These are phyloP conservation scores for Trematosphaeria pertusa DNA, from an alignment of 2,329 filamentous ascomycete genomes.

Conservation along the genomic window DNA sequence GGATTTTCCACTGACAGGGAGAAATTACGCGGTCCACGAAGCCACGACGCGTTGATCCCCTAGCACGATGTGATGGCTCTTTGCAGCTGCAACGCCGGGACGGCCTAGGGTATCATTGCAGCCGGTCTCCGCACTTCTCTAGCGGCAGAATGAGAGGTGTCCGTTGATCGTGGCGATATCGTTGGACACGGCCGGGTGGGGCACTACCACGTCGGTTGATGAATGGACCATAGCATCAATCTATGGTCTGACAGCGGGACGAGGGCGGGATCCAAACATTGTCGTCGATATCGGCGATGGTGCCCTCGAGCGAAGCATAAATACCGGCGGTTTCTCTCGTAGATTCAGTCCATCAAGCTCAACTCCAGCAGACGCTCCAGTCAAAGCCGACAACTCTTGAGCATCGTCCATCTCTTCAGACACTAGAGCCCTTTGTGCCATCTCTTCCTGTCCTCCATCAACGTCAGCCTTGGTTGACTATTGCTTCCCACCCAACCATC, in stretches of 20 bases:
- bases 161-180: slow-evolving; percentile 52
- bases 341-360: slow-evolving; percentile 37
- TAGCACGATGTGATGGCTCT: slow-evolving; percentile 51
- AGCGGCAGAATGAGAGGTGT: slow-evolving; percentile 53
- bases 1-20: slow-evolving; percentile 47
- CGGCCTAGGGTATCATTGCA: slow-evolving; percentile 55
- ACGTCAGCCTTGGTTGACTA: slow-evolving; percentile 18
- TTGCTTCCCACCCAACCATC: slow-evolving; percentile 40
- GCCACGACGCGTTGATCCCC: slow-evolving; percentile 53
- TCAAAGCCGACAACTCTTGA: slow-evolving; percentile 32
- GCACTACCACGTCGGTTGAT: slow-evolving; percentile 50
- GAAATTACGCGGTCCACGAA: slow-evolving; percentile 53
- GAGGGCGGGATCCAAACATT: slow-evolving; percentile 34
- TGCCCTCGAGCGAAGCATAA: slow-evolving; percentile 46
- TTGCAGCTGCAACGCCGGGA: slow-evolving; percentile 52
- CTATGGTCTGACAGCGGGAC: slow-evolving; percentile 43
- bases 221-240: slow-evolving; percentile 47
- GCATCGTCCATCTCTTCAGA: slow-evolving; percentile 38
- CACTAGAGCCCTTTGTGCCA: slow-evolving; percentile 32
- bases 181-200: slow-evolving; percentile 53
- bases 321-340: slow-evolving; percentile 43
- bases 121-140: slow-evolving; percentile 50
- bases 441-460: slow-evolving; percentile 23
- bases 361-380: slow-evolving; percentile 34
- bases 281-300: slow-evolving; percentile 31